Evolutionary conservation across 345 rosid genomes (phyloP), one percentile per base, ranked within the genome.

Genomic region (Barbarea vulgaris): DNA sequence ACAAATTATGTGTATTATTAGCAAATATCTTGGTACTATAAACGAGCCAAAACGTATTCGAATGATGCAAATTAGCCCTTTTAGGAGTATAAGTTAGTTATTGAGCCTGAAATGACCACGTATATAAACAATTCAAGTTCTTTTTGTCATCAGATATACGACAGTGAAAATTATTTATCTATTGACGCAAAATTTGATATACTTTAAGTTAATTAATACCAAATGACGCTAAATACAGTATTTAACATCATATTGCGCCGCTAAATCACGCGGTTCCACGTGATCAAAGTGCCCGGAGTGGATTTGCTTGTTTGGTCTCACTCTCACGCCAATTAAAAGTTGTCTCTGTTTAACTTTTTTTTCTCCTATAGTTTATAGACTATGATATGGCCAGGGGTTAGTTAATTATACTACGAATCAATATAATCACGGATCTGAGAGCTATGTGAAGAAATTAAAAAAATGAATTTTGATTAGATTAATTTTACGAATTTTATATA

Each of bases 271-370:
- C 75, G 14, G 41, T 61, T 76, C 64, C 79, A 61, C 48, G 42
- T 62, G 51, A 76, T 69, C 22, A 42, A 25, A 68, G 44, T 37
- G 39, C 18, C 33, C 18, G 14, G 55, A 59, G 50, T 76, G 74
- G 64, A 61, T 61, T 76, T 52, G 50, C 70, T 41, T 69, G 75
- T 69, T 69, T 76, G 69, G 64, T 76, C 64, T 76, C 64, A 61
- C 50, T 69, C 70, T 53, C 64, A 69, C 79, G 64, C 75, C 79
- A 70, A 69, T 52, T 28, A 69, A 61, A 51, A 69, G 47, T n/a
- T 50, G 28, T 21, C 17, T 51, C 19, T n/a, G n/a, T 64, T 28
- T 4, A 30, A 25, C 36, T 33, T 17, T 56, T 64, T 51, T 30
- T 51, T 30, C 65, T 65, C 53, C 73, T 36, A 18, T 51, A 28